phyloP scores from a whole-genome alignment of 257 asterid genomes.

The Solanum neorickii region DNA sequence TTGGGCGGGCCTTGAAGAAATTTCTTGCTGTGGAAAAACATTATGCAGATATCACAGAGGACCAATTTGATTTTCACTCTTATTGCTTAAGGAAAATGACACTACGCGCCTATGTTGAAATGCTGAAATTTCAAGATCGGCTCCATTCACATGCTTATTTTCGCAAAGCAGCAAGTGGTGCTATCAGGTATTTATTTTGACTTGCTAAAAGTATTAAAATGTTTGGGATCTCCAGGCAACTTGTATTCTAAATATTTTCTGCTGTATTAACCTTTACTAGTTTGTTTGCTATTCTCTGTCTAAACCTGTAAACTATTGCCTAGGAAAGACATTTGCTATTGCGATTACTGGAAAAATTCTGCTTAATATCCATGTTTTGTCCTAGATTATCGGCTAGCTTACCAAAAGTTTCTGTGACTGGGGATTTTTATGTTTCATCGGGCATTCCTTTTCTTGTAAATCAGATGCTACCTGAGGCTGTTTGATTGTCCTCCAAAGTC shows the following conservation, averaged over 20 bases:
- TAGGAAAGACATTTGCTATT: background rate
- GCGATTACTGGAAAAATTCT: background rate
- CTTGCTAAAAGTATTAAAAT: background rate
- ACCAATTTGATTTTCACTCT: conserved; percentile 95
- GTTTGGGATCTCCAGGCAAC: background rate
- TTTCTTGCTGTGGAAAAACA: conserved; percentile 97
- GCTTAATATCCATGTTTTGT: background rate
- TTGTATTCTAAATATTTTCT: background rate
- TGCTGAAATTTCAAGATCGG: conserved; percentile 89
- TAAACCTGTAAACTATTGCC: background rate
- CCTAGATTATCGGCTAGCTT: background rate
- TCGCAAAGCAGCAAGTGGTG: conserved; percentile 89
- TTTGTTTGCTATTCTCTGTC: background rate
- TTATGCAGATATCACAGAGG: conserved; percentile 89
- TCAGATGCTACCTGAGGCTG: conserved; percentile 90
- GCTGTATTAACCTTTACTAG: background rate
- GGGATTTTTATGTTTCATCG: background rate
- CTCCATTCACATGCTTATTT: conserved; percentile 89
- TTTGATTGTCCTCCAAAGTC: conserved; percentile 85
- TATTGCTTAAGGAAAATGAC: conserved; percentile 98
- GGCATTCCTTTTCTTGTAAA: background rate
- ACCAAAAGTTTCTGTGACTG: background rate
- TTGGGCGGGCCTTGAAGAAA: conserved; percentile 95
- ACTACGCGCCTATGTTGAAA: conserved; percentile 80
- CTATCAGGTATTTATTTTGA: conserved; percentile 43